Evolutionary conservation across 306 rosid species (phyloP).

Genomic region (Vigna nakashimae): DNA sequence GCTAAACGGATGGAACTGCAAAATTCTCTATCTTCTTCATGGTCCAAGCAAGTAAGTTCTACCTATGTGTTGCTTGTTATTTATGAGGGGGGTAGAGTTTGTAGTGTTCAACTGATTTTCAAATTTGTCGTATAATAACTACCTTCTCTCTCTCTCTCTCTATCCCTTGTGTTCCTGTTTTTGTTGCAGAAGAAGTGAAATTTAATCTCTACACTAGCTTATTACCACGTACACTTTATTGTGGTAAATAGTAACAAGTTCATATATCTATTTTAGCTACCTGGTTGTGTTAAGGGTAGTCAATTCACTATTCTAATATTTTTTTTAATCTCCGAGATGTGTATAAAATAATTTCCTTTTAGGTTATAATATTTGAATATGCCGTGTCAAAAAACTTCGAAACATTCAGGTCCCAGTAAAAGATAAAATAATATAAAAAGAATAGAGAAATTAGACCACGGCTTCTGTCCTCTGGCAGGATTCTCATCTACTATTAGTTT

Average conservation of each 20-base stretch:
- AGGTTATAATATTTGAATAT: conserved; percentile 1
- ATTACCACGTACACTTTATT: background rate
- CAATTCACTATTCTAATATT: background rate
- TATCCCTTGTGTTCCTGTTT: background rate
- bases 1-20: conserved; percentile 89
- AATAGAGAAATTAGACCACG: background rate
- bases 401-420: background rate
- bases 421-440: background rate
- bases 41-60: conserved; percentile 89
- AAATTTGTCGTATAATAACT: background rate
- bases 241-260: conserved; percentile 9
- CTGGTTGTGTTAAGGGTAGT: background rate
- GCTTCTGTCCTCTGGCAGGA: background rate
- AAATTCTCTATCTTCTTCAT: conserved; percentile 81
- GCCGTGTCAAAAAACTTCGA: background rate
- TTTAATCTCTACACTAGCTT: conserved; percentile 6
- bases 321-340: background rate
- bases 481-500: background rate
- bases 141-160: background rate
- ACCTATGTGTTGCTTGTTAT: conserved; percentile 3
- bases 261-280: background rate
- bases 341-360: background rate
- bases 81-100: background rate
- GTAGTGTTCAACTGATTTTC: background rate
- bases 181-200: conserved; percentile 14